Evolutionary conservation across 495 filamentous ascomycete species (phyloP).

Genomic region (Aspergillus cavernicola): DNA sequence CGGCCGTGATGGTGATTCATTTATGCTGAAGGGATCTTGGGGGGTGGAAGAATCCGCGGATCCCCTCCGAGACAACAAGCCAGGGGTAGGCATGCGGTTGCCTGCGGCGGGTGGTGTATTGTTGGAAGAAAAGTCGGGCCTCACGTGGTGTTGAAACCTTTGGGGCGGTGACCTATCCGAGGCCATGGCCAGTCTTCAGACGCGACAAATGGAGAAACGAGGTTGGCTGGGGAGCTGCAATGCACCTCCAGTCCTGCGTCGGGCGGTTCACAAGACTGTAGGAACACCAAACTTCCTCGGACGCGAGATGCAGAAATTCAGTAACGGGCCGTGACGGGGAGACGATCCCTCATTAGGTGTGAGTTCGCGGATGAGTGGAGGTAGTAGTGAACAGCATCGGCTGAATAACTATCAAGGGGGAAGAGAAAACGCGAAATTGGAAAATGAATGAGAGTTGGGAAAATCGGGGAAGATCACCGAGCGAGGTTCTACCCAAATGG

Average conservation of each 20-base stretch:
- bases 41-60: conserved; percentile 22
- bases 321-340: conserved; percentile 26
- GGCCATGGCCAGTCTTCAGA: conserved; percentile 26
- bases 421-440: not conserved
- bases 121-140: conserved; percentile 21
- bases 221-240: conserved; percentile 7
- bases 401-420: conserved; percentile 22
- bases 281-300: conserved; percentile 21
- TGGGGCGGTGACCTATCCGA: conserved; percentile 25
- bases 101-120: conserved; percentile 11
- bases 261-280: conserved; percentile 12
- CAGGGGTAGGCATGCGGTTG: conserved; percentile 25
- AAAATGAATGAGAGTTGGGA: not conserved
- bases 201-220: conserved; percentile 14
- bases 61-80: conserved; percentile 22
- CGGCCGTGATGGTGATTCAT: conserved; percentile 41
- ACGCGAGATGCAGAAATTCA: conserved; percentile 24
- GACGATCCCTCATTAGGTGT: conserved; percentile 21
- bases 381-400: conserved; percentile 15
- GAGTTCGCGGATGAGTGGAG: conserved; percentile 15
- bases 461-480: not conserved
- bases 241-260: conserved; percentile 11
- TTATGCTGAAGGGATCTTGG: conserved; percentile 23
- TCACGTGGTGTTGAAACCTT: conserved; percentile 24
- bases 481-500: not conserved